These are phyloP conservation scores for Albizia julibrissin DNA, from an alignment of 306 rosid genomes.

Conservation along the genomic window DNA sequence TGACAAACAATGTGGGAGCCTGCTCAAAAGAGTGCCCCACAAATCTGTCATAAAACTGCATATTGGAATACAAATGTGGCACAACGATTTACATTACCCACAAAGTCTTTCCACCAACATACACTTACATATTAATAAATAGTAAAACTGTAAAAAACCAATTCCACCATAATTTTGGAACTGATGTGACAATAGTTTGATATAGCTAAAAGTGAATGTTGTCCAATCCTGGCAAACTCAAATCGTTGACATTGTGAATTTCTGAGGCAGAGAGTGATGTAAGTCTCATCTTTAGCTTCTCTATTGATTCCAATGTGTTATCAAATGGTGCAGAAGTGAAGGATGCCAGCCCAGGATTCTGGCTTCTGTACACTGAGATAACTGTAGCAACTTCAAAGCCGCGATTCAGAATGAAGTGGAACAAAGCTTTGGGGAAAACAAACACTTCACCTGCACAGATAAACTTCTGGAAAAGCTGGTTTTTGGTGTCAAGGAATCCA, in stretches of 20 bases:
- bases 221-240: constrained; percentile 15
- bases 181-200: not conserved
- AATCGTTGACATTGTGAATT: constrained; percentile 12
- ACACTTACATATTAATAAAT: constrained; percentile 20
- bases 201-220: constrained; percentile 26
- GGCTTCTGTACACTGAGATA: constrained; percentile 64
- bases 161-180: not conserved
- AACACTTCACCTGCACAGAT: constrained; percentile 63
- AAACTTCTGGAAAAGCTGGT: constrained; percentile 43
- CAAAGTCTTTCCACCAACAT: not conserved
- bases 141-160: not conserved
- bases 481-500: constrained; percentile 64
- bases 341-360: constrained; percentile 67
- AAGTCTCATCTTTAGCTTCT: constrained; percentile 43
- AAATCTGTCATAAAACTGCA: constrained; percentile 5
- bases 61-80: constrained; percentile 14
- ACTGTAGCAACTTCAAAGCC: constrained; percentile 50
- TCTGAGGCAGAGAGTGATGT: constrained; percentile 39
- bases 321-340: constrained; percentile 31
- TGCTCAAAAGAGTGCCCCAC: not conserved
- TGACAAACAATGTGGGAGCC: not conserved
- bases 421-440: constrained; percentile 75
- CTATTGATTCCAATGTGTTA: constrained; percentile 34
- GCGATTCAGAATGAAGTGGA: constrained; percentile 57
- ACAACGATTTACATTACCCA: constrained; percentile 12